Percentiles rank a stretch among this genome's conserved stretches.
These are phyloP conservation scores for Colletotrichum sojae DNA, from an alignment of 2,329 filamentous ascomycete genomes.

Conservation along the genomic window DNA sequence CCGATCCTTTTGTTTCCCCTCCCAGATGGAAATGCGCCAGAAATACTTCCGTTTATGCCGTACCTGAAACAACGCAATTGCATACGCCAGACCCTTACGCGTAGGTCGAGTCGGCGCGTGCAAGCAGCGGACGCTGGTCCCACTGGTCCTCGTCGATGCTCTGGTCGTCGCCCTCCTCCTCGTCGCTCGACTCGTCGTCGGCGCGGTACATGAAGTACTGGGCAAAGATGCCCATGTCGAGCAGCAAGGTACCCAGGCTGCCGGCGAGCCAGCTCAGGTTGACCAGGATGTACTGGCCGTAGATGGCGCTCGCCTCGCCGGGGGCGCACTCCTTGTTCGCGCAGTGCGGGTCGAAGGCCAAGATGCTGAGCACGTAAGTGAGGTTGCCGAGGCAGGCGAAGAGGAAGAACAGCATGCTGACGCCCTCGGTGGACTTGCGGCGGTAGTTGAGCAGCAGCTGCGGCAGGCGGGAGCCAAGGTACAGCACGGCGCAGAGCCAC, in stretches of 20 bases:
- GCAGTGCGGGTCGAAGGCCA: constrained; percentile 88
- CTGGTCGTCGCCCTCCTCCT: constrained; percentile 45
- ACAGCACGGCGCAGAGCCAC: constrained; percentile 90
- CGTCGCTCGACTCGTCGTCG: constrained; percentile 54
- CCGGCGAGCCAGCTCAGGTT: constrained; percentile 94
- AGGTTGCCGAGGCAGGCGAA: constrained; percentile 97
- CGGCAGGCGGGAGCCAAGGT: constrained; percentile 90
- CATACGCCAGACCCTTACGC: not conserved
- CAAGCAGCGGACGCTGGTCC: constrained; percentile 52
- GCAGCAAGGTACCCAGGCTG: constrained; percentile 86
- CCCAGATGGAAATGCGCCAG: constrained; percentile 15
- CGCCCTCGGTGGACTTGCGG: constrained; percentile 92
- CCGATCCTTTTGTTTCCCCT: not conserved
- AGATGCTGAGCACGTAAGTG: constrained; percentile 92
- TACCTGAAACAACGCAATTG: not conserved
- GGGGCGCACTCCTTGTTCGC: constrained; percentile 66
- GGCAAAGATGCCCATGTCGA: constrained; percentile 89
- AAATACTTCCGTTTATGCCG: constrained; percentile 8
- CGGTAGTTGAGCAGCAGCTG: constrained; percentile 94
- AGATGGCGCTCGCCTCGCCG: constrained; percentile 77
- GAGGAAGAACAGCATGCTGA: constrained; percentile 94
- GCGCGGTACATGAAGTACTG: constrained; percentile 90
- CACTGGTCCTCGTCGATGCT: constrained; percentile 51
- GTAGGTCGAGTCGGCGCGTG: constrained; percentile 42
- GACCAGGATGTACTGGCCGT: constrained; percentile 86